Conservation (phyloP, 2,329 filamentous ascomycete species). For the Aspergillus arachidicola region DNA sequence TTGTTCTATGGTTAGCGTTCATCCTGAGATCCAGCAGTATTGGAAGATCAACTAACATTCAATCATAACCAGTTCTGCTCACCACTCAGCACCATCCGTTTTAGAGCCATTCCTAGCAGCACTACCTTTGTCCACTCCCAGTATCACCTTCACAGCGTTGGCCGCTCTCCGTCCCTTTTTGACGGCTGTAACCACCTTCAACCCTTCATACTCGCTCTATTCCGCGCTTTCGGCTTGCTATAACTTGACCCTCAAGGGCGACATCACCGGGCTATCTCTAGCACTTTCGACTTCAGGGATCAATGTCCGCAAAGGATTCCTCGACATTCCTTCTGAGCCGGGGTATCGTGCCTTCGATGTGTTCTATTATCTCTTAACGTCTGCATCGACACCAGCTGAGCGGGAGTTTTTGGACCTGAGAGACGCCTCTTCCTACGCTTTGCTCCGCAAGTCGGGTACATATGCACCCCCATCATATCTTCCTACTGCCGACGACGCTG, state of each 20-base stretch:
- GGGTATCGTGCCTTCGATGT: slow-evolving; percentile 95
- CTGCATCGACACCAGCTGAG: slow-evolving; percentile 85
- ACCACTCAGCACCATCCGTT: slow-evolving; percentile 83
- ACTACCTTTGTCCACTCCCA: slow-evolving; percentile 77
- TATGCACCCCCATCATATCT: slow-evolving; percentile 86
- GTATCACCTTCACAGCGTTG: slow-evolving; percentile 74
- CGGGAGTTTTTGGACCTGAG: slow-evolving; percentile 84
- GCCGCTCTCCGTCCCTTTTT: slow-evolving; percentile 84
- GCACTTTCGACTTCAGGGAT: slow-evolving; percentile 85
- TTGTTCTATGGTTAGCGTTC: slow-evolving; percentile 74
- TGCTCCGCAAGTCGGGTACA: slow-evolving; percentile 81
- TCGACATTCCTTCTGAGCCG: slow-evolving; percentile 75
- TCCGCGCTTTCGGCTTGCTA: slow-evolving; percentile 79
- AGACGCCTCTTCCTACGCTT: slow-evolving; percentile 71
- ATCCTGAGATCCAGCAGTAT: neutral
- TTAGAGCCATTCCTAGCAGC: slow-evolving; percentile 78
- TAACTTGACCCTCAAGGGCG: slow-evolving; percentile 78
- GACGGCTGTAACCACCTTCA: slow-evolving; percentile 82
- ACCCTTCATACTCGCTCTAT: slow-evolving; percentile 80
- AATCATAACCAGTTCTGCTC: slow-evolving; percentile 67
- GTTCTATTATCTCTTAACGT: slow-evolving; percentile 94
- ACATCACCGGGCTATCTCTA: slow-evolving; percentile 72
- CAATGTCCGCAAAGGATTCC: slow-evolving; percentile 76
- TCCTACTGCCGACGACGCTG: slow-evolving; percentile 87
- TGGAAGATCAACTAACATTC: slow-evolving; percentile 21